A percentile compares a stretch with the other conserved stretches of the same genome.
These are phyloP conservation scores for Sisymbrium altissimum DNA, from an alignment of 345 rosid genomes.

Conservation along the genomic window DNA sequence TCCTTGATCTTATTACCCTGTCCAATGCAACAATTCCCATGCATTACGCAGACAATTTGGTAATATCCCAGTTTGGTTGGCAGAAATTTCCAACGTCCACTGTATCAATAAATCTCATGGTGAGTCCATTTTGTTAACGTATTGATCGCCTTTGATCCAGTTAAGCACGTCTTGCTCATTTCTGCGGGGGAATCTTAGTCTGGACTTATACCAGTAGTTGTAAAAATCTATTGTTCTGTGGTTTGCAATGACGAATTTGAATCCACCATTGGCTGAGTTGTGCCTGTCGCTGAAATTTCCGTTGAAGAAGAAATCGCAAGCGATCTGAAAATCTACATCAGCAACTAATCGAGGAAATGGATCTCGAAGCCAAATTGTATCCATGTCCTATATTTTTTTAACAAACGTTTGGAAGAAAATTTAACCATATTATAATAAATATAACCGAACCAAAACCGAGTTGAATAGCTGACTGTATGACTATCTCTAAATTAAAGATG, in stretches of 20 bases:
- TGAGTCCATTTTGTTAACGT: slow-evolving; percentile 23
- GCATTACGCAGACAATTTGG: slow-evolving; percentile 62
- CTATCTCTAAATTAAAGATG: not conserved
- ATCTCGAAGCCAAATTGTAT: slow-evolving; percentile 64
- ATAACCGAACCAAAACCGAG: too few relatives aligned
- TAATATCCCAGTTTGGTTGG: slow-evolving; percentile 45
- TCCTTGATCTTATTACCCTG: slow-evolving; percentile 48
- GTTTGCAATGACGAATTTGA: slow-evolving; percentile 51
- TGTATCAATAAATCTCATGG: slow-evolving; percentile 53
- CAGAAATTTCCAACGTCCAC: slow-evolving; percentile 62
- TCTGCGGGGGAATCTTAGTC: slow-evolving; percentile 38
- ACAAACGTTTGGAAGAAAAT: not conserved
- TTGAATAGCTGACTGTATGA: too few relatives aligned
- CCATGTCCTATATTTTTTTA: slow-evolving; percentile 44
- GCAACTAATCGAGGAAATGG: slow-evolving; percentile 52
- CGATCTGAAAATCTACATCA: slow-evolving; percentile 64
- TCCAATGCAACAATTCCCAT: slow-evolving; percentile 77
- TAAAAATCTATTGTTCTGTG: slow-evolving; percentile 47
- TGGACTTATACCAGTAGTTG: slow-evolving; percentile 55
- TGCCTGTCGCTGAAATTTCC: slow-evolving; percentile 34
- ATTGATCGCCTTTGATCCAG: not conserved
- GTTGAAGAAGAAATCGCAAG: slow-evolving; percentile 42
- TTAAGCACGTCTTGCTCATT: slow-evolving; percentile 27
- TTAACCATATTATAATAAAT: not conserved
- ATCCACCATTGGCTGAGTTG: slow-evolving; percentile 61